These are phyloP conservation scores for Rhizopus delemar DNA, from an alignment of 371 early-diverging fungal species.

Conservation along the genomic window DNA sequence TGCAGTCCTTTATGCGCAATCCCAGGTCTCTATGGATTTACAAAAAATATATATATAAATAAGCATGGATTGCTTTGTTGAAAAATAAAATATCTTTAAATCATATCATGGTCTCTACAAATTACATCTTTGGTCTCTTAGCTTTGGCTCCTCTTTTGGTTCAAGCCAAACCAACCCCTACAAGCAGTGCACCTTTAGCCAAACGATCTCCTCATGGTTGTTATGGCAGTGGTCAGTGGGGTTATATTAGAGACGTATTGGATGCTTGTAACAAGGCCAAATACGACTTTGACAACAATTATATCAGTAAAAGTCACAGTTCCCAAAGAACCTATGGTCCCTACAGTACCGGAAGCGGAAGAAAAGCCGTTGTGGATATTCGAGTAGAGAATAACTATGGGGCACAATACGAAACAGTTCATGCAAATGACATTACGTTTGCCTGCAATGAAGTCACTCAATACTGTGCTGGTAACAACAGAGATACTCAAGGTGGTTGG, in stretches of 20 bases:
- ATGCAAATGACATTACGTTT: background rate
- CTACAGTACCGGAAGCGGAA: background rate
- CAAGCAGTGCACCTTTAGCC: background rate
- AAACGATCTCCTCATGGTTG: background rate
- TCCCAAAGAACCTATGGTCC: background rate
- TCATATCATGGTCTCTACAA: background rate
- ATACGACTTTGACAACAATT: background rate
- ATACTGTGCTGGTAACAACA: background rate
- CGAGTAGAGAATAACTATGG: background rate
- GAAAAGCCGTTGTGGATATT: background rate
- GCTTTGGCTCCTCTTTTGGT: constrained; percentile 1
- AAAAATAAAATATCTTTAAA: no score
- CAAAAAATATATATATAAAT: no score
- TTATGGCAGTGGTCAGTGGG: background rate
- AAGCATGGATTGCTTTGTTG: no score
- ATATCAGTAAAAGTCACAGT: background rate
- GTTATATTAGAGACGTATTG: background rate
- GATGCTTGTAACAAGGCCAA: background rate
- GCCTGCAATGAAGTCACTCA: constrained; percentile 2
- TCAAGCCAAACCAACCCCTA: background rate
- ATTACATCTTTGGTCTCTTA: background rate
- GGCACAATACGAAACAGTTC: background rate
- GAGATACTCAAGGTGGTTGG: constrained; percentile 2
- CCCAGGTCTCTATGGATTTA: no score
- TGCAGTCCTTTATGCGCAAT: no score